These are phyloP conservation scores for Lignosus rhinocerotis DNA, from an alignment of 1,284 basidiomycete genomes.

Conservation along the genomic window DNA sequence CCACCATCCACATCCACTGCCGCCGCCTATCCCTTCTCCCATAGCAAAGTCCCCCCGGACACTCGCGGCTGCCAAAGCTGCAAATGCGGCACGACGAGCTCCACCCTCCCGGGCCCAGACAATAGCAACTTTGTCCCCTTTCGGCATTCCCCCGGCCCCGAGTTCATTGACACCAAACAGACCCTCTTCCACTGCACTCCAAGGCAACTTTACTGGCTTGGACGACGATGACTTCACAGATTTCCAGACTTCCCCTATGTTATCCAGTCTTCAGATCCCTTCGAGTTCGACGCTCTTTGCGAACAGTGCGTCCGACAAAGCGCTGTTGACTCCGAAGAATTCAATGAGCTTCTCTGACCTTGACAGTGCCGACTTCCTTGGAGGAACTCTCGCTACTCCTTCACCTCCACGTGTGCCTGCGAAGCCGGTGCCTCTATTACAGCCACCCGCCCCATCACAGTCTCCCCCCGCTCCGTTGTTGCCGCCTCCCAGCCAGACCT, in stretches of 20 bases:
- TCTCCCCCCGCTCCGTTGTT: background rate
- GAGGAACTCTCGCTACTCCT: conserved; percentile 26
- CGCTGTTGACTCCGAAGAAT: conserved; percentile 25
- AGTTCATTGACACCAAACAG: background rate
- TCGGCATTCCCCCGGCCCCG: conserved; percentile 4
- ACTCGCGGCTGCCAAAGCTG: background rate
- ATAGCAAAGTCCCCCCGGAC: conserved; percentile 19
- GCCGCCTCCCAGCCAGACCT: conserved; percentile 6
- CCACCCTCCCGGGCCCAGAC: background rate
- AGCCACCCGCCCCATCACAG: background rate
- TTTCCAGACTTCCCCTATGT: conserved; percentile 21
- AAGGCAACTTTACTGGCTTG: background rate
- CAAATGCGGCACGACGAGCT: background rate
- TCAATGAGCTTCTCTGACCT: conserved; percentile 23
- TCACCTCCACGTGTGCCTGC: conserved; percentile 29
- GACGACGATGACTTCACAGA: conserved; percentile 30
- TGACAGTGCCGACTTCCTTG: conserved; percentile 17
- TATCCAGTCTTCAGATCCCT: conserved; percentile 8
- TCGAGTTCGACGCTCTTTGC: conserved; percentile 27
- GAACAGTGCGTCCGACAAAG: conserved; percentile 23
- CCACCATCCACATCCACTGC: background rate
- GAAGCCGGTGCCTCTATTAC: conserved; percentile 8
- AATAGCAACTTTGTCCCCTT: conserved; percentile 5
- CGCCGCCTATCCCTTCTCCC: conserved; percentile 12
- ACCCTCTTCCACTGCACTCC: background rate